Evolutionary conservation across 2,329 filamentous ascomycete species (phyloP).

Genomic region (Sarocladium strictum): DNA sequence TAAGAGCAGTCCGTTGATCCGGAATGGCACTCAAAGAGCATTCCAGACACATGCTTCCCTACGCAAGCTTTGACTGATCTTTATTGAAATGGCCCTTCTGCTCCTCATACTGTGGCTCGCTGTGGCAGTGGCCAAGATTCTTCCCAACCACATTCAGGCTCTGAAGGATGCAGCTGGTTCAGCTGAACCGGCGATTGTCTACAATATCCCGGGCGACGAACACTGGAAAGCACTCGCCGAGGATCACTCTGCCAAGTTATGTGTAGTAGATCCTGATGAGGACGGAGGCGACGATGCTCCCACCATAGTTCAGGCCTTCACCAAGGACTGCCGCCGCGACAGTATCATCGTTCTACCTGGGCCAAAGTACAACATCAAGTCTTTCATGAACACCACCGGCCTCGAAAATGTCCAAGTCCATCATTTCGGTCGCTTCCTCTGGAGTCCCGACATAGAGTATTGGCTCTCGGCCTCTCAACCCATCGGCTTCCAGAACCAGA

Average conservation of each 20-base stretch:
- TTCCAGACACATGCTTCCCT: too few relatives aligned
- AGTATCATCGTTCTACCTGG: slow-evolving; percentile 27
- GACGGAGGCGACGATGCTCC: slow-evolving; percentile 25
- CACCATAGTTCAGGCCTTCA: slow-evolving; percentile 25
- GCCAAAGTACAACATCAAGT: slow-evolving; percentile 26
- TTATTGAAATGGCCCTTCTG: neutral
- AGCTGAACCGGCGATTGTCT: neutral
- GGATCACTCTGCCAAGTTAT: slow-evolving; percentile 18
- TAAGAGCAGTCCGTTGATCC: too few relatives aligned
- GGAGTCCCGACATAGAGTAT: slow-evolving; percentile 41
- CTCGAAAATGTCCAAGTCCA: slow-evolving; percentile 37
- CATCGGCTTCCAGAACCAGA: slow-evolving; percentile 50
- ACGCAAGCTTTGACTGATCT: neutral
- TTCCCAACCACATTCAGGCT: neutral
- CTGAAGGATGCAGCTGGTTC: neutral
- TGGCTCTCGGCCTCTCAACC: slow-evolving; percentile 46
- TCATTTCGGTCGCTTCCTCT: slow-evolving; percentile 30
- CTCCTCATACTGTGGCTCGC: neutral
- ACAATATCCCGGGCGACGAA: neutral
- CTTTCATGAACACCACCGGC: slow-evolving; percentile 26
- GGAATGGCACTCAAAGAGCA: too few relatives aligned
- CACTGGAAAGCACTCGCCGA: slow-evolving; percentile 13
- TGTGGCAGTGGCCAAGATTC: neutral
- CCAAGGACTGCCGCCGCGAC: slow-evolving; percentile 21
- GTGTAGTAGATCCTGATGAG: slow-evolving; percentile 21